Percentiles rank a stretch among this genome's conserved stretches.
Conservation (phyloP, 73 alveolate species). For the Symbiodinium natans region DNA sequence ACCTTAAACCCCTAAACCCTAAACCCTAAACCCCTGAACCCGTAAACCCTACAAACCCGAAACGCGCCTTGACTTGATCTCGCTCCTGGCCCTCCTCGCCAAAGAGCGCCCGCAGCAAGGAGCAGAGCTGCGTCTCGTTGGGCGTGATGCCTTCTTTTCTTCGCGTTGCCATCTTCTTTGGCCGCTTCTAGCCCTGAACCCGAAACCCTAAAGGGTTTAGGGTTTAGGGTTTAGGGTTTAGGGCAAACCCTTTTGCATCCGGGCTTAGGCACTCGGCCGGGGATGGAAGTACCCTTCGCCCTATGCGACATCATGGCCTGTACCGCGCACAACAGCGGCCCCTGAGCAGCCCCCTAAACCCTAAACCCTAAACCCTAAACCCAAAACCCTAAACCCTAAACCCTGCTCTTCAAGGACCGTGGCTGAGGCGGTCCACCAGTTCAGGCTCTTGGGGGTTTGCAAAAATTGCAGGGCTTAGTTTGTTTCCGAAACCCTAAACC, state of each 20-base stretch:
- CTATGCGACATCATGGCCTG: too few species aligned
- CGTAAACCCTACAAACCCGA: background rate
- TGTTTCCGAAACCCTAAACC: background rate
- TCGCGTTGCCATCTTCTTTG: too few species aligned
- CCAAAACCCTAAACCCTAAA: too few species aligned
- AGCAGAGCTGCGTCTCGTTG: slow-evolving; percentile 29
- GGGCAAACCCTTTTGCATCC: too few species aligned
- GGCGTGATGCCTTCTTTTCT: slow-evolving; percentile 86
- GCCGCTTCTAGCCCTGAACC: background rate
- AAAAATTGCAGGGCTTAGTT: background rate
- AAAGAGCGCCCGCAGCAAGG: slow-evolving; percentile 62
- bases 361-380: too few species aligned
- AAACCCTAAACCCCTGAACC: background rate
- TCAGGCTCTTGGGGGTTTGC: too few species aligned
- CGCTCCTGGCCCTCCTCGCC: slow-evolving; percentile 83
- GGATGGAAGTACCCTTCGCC: too few species aligned
- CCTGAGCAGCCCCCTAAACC: too few species aligned
- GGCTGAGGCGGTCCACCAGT: too few species aligned
- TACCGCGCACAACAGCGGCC: too few species aligned
- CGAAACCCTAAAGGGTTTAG: background rate
- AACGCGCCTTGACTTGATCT: slow-evolving; percentile 20
- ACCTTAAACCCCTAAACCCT: background rate
- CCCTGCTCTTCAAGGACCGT: too few species aligned
- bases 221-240: background rate
- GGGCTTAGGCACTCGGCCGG: too few species aligned